These are phyloP conservation scores for Penicillium mononematosum DNA, from an alignment of 495 filamentous ascomycete species.

Conservation along the genomic window DNA sequence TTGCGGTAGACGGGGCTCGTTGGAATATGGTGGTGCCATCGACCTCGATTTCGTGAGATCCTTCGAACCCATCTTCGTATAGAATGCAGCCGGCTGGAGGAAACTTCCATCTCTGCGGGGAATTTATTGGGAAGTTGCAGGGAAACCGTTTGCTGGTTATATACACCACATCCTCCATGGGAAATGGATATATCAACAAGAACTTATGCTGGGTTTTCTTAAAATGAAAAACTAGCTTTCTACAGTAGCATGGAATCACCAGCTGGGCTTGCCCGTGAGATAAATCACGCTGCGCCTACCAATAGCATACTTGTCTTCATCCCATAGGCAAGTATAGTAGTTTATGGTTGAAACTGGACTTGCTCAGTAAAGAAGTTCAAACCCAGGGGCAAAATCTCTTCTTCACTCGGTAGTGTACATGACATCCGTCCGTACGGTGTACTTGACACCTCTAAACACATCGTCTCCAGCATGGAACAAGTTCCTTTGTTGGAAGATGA, in stretches of 20 bases:
- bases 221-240: background rate
- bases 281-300: background rate
- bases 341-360: background rate
- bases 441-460: constrained; percentile 69
- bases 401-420: constrained; percentile 52
- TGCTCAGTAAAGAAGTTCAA: background rate
- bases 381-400: background rate
- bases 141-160: too few relatives aligned
- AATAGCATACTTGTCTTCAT: background rate
- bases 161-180: background rate
- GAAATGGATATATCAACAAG: background rate
- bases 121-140: too few relatives aligned
- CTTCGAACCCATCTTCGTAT: too few relatives aligned
- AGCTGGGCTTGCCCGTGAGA: background rate
- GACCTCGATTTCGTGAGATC: too few relatives aligned
- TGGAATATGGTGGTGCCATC: too few relatives aligned
- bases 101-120: too few relatives aligned
- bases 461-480: constrained; percentile 74
- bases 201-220: background rate
- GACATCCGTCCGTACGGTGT: constrained; percentile 74
- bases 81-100: too few relatives aligned
- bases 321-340: background rate
- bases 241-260: background rate
- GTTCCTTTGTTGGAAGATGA: constrained; percentile 73
- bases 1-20: too few relatives aligned